A percentile compares a stretch with the other conserved stretches of the same genome.
Conservation (phyloP, 2,329 filamentous ascomycete species). For the Colletotrichum eremochloae region DNA sequence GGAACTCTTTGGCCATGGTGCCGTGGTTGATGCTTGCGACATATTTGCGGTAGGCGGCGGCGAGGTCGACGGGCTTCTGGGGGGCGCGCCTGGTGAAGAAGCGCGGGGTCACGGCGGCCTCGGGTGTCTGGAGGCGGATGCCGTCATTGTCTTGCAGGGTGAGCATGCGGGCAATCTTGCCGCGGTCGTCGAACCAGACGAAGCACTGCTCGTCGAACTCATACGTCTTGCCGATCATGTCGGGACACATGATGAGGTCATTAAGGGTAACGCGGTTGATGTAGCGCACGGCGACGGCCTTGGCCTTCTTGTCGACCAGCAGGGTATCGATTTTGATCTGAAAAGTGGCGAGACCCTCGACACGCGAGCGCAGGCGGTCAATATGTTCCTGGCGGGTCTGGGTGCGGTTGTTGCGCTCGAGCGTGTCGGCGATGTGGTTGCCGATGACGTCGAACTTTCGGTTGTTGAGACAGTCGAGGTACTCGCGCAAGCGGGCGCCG, state of each 20-base stretch:
- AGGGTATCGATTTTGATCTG: conserved; percentile 36
- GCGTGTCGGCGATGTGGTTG: conserved; percentile 32
- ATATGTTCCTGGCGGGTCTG: conserved; percentile 38
- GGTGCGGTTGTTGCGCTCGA: conserved; percentile 27
- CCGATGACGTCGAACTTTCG: conserved; percentile 30
- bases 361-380: conserved; percentile 24
- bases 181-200: conserved; percentile 38
- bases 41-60: conserved; percentile 47
- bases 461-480: conserved; percentile 39
- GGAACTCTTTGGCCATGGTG: conserved; percentile 46
- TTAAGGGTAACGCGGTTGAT: conserved; percentile 30
- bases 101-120: conserved; percentile 26
- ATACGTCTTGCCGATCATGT: conserved; percentile 11
- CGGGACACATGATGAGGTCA: conserved; percentile 1
- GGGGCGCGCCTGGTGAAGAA: conserved; percentile 29
- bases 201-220: conserved; percentile 40
- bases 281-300: conserved; percentile 33
- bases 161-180: conserved; percentile 34
- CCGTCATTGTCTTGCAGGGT: conserved; percentile 40
- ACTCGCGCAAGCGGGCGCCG: conserved; percentile 34
- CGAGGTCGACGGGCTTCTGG: conserved; percentile 19
- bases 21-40: conserved; percentile 51
- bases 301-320: conserved; percentile 30
- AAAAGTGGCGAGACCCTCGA: conserved; percentile 22
- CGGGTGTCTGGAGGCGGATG: conserved; percentile 25